Evolutionary conservation across 2,329 filamentous ascomycete genomes (phyloP), one percentile per base, ranked within the genome.

Genomic region (Rhynchosporium agropyri): DNA sequence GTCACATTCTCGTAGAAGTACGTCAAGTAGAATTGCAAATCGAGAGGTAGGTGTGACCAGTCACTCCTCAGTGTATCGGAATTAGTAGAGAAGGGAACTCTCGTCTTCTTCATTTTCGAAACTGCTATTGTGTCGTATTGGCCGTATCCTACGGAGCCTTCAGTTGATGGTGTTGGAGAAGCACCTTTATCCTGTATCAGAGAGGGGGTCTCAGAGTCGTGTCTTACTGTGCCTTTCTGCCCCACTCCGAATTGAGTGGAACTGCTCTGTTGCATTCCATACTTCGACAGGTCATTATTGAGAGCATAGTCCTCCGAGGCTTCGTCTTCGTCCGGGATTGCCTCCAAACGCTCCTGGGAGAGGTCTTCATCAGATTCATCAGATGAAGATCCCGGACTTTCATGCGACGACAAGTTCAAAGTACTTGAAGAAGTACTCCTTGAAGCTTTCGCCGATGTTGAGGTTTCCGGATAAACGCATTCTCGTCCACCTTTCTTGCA

Each of bases 401-500:
- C 76, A 67, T 40, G 72, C 66, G 54, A 54, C n/a, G 61, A 50
- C 7, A 38, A 65, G 61, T 55, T 76, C 69, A 29, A 77, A 74
- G 66, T 81, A 83, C 45, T 69, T 10, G 63, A 65, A 46, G 66
- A 61, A 51, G 56, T 45, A 48, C 58, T 60, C 50, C 60, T 56
- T 48, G 68, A 61, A 38, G 66, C 45, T 61, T 75, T 76, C 31
- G 67, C 63, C 4, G 78, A 70, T 9, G 78, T 74, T 53, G 85
- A 79, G 36, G 87, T 80, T 54, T 94, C 91, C 2, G 95, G 94
- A 75, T 97, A 99, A 63, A 90, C 82, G 75, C 95, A 99, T 68
- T 96, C 91, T 77, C 95, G 85, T 69, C 88, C 90, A 56, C 94
- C 95, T 77, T 98, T 99, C 70, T 87, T 89, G 76, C 95, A 99